Base-by-base conservation (phyloP, 352 stramenopile species). In the Phytophthora macrochlamydospora region DNA sequence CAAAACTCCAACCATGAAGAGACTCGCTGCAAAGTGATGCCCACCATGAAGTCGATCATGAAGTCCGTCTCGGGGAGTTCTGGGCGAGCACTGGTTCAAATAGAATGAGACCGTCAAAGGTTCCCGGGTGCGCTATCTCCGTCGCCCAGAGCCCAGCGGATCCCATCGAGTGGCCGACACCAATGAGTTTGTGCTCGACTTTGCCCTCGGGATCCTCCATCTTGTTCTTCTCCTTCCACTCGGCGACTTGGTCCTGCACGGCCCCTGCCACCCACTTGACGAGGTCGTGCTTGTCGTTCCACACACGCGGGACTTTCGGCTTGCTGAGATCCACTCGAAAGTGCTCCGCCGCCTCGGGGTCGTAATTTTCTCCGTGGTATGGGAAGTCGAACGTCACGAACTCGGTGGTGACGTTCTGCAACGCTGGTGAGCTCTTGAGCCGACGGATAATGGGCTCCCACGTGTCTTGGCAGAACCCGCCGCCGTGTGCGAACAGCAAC, bases 161-260 rank as follows among this genome's bases (percentile, higher is more conserved):
- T 29, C 79, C 79, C 76, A 88, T 79, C 1, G 74, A 88, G 37
- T 88, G 79, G 5, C 71, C 79, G 38, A 88, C 56, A 6, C 71
- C 79, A 24, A 88, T 73, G 30, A 88, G 57, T 65, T 68, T 66
- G 42, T 71, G 62, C 30, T 74, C 35, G 18, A 3, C 38, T 8
- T 32, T 55, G 7, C 32, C 30, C 2, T 66, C 45, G 2, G 57
- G 38, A 31, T 67, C 38, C 7, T 63, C 56, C 5, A 1, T 62
- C 44, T 65, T 70, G 51, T 24, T 38, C 48, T 60, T 69, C 13
- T 69, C 54, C 46, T 75, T 75, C 73, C 69, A 78, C 6, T 40
- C 54, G 4, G 59, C 18, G 8, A 77, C 65, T 60, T 74, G 60
- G 7, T 72, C 51, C 11, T 69, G 56, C 12, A 76, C 71, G 24